phyloP scores from a whole-genome alignment of 164 flowering plant genomes.

The Paratinospora sagittata region DNA sequence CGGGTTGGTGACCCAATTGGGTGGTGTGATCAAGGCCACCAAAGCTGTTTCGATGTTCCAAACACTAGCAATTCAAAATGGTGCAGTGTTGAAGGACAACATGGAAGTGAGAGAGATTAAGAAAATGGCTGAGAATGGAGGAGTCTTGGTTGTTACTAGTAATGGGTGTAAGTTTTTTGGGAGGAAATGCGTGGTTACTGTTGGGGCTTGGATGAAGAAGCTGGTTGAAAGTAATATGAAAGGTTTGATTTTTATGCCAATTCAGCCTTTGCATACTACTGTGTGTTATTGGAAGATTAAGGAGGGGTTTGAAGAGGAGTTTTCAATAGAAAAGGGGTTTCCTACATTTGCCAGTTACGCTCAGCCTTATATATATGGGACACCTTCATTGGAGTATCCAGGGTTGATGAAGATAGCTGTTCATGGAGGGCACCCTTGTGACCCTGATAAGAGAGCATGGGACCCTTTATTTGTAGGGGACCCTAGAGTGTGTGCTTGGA shows the following conservation, averaged over 20 bases:
- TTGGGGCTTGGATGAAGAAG: constrained; percentile 72
- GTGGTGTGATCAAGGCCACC: constrained; percentile 80
- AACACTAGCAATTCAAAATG: constrained; percentile 48
- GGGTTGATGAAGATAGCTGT: constrained; percentile 73
- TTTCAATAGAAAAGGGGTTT: constrained; percentile 39
- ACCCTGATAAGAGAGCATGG: constrained; percentile 78
- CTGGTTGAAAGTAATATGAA: constrained; percentile 37
- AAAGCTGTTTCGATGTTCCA: constrained; percentile 97
- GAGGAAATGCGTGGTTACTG: constrained; percentile 73
- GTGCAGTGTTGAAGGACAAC: constrained; percentile 59
- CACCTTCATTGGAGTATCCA: constrained; percentile 82
- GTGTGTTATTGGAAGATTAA: constrained; percentile 77
- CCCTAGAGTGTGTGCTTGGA: constrained; percentile 35
- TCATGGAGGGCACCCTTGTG: constrained; percentile 68
- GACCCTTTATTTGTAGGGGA: constrained; percentile 18
- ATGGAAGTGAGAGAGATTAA: constrained; percentile 38
- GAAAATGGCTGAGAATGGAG: constrained; percentile 30
- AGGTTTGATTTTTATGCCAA: constrained; percentile 43
- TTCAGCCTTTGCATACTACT: constrained; percentile 66
- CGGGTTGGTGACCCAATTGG: constrained; percentile 42
- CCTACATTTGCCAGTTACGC: constrained; percentile 83
- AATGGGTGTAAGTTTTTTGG: constrained; percentile 41
- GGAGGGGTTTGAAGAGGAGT: constrained; percentile 43
- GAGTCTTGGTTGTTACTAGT: constrained; percentile 29
- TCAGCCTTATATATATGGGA: constrained; percentile 65